phyloP scores from a whole-genome alignment of 768 basidiomycete species.

The Auriscalpium orientale region DNA sequence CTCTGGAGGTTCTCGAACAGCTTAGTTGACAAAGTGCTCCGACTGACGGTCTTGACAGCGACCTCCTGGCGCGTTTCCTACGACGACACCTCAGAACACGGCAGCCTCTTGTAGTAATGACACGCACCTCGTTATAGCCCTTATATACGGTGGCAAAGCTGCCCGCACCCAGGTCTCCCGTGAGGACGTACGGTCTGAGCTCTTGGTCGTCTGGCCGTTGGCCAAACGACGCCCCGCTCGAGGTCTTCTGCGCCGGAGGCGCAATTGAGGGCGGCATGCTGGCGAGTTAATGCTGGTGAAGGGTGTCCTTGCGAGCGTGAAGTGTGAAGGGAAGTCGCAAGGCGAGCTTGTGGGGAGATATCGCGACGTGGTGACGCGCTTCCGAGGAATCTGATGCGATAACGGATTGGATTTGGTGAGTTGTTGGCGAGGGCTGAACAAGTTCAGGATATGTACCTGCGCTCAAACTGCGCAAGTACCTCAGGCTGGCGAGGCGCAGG shows the following conservation, averaged over 20 bases:
- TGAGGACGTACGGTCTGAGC: slow-evolving; percentile 69
- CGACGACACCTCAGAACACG: background rate
- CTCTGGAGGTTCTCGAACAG: slow-evolving; percentile 96
- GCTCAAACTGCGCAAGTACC: too few species aligned
- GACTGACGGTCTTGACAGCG: slow-evolving; percentile 92
- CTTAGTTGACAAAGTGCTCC: slow-evolving; percentile 82
- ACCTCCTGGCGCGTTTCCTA: slow-evolving; percentile 75
- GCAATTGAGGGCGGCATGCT: background rate
- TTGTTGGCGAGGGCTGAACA: too few species aligned
- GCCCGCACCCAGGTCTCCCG: slow-evolving; percentile 78
- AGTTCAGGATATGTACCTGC: too few species aligned
- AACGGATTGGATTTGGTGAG: too few species aligned
- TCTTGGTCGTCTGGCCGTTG: slow-evolving; percentile 53
- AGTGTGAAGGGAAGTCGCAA: too few species aligned
- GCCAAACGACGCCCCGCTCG: background rate
- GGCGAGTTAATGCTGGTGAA: too few species aligned
- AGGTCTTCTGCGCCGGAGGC: background rate
- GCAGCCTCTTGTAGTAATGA: background rate
- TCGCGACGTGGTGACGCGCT: too few species aligned
- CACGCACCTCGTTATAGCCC: slow-evolving; percentile 79
- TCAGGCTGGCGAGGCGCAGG: too few species aligned
- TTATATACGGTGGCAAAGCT: slow-evolving; percentile 96
- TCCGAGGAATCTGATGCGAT: too few species aligned
- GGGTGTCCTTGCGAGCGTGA: too few species aligned
- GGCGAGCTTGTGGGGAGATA: too few species aligned